A percentile compares a stretch with the other conserved stretches of the same genome.
Conservation (phyloP, 768 basidiomycete species). For the Phanerochaete carnosa region DNA sequence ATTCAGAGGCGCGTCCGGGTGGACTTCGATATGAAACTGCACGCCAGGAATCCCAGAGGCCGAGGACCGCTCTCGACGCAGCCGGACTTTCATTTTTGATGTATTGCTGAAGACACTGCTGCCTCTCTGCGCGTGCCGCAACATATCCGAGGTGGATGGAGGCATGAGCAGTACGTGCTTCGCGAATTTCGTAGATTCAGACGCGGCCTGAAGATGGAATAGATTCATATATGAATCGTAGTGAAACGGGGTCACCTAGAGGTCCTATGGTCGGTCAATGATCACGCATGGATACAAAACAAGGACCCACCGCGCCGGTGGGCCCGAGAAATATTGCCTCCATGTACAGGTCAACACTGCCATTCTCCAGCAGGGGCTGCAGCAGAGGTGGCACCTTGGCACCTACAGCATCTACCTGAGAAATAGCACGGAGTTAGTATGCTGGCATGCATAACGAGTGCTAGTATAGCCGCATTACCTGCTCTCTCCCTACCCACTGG, state of each 20-base stretch:
- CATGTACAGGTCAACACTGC: conserved; percentile 20
- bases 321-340: conserved; percentile 23
- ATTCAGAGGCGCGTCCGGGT: neutral
- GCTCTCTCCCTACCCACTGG: conserved; percentile 13
- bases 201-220: conserved; percentile 19
- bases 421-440: neutral
- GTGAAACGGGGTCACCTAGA: conserved; percentile 22
- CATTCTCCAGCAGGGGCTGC: conserved; percentile 9
- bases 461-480: neutral
- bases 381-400: conserved; percentile 12
- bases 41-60: neutral
- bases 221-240: conserved; percentile 24
- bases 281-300: neutral
- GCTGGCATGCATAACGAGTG: neutral
- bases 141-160: conserved; percentile 9
- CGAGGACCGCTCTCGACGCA: conserved; percentile 1
- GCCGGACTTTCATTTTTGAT: conserved; percentile 10
- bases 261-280: neutral
- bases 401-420: conserved; percentile 4
- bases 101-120: conserved; percentile 13
- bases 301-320: conserved; percentile 14
- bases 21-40: neutral
- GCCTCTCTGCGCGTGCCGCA: conserved; percentile 6
- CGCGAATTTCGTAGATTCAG: conserved; percentile 11
- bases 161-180: conserved; percentile 23